Evolutionary conservation across 345 rosid genomes (phyloP).

Genomic region (Geranium rotundifolium): DNA sequence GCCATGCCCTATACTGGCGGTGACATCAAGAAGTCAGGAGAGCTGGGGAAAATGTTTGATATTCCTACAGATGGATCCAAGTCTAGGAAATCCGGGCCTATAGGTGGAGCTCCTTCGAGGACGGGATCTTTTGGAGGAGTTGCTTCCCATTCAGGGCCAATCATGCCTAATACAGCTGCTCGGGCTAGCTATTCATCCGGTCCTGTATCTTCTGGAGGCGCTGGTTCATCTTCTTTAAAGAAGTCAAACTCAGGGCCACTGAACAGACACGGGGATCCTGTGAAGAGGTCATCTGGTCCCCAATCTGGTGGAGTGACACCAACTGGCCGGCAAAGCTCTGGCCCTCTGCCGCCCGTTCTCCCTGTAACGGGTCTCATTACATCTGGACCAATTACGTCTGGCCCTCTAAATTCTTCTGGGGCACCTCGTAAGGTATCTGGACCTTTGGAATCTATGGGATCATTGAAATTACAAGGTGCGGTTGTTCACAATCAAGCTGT

Average conservation of each 20-base stretch:
- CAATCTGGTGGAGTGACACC: conserved; percentile 80
- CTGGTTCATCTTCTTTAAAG: conserved; percentile 74
- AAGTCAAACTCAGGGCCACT: conserved; percentile 91
- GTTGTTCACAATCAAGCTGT: conserved; percentile 74
- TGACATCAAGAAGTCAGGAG: conserved; percentile 88
- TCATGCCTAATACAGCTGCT: conserved; percentile 64
- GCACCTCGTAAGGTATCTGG: conserved; percentile 89
- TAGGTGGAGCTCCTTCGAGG: conserved; percentile 65
- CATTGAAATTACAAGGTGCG: conserved; percentile 50
- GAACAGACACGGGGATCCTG: conserved; percentile 84
- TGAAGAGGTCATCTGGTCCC: conserved; percentile 84
- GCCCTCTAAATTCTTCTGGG: conserved; percentile 73
- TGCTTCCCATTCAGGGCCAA: conserved; percentile 74
- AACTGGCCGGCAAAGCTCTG: conserved; percentile 63
- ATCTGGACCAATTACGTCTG: conserved; percentile 83
- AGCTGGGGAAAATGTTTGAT: conserved; percentile 93
- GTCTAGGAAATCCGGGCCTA: conserved; percentile 92
- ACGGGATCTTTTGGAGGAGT: conserved; percentile 85
- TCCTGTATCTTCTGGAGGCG: conserved; percentile 43
- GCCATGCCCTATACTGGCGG: conserved; percentile 98
- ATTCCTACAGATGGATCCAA: conserved; percentile 58
- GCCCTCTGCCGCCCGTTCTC: conserved; percentile 78
- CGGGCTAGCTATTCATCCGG: conserved; percentile 71
- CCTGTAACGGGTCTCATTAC: conserved; percentile 93
- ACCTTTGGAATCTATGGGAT: conserved; percentile 74